phyloP scores from a whole-genome alignment of 768 basidiomycete species.

The Pulveroboletus sp. region DNA sequence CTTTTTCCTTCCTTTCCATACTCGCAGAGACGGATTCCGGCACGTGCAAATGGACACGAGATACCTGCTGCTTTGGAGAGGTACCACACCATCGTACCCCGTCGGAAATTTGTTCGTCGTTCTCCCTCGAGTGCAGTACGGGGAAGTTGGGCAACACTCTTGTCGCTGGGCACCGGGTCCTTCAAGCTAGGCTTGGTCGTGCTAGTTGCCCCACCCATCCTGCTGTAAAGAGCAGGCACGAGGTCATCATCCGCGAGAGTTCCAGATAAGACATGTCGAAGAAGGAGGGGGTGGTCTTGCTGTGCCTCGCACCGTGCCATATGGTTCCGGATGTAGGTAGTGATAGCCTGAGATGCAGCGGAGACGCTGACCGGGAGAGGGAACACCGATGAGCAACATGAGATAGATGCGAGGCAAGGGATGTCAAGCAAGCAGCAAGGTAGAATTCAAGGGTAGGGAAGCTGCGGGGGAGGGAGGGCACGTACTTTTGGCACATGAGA shows the following conservation, averaged over 20 bases:
- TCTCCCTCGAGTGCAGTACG: conserved; percentile 17
- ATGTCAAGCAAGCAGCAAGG: conserved; percentile 3
- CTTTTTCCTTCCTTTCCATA: conserved; percentile 50
- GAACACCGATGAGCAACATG: conserved; percentile 8
- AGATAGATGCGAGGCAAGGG: conserved; percentile 7
- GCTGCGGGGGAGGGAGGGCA: conserved; percentile 16
- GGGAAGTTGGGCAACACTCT: conserved; percentile 6
- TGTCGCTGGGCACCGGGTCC: conserved; percentile 25
- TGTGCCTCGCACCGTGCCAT: conserved; percentile 65
- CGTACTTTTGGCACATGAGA: conserved; percentile 71
- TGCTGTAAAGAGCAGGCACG: conserved; percentile 64
- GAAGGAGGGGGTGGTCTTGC: conserved; percentile 68
- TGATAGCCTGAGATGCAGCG: conserved; percentile 77
- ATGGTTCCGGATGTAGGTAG: conserved; percentile 75
- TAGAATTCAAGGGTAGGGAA: conserved; percentile 8
- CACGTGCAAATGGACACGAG: conserved; percentile 69
- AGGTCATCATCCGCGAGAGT: conserved; percentile 71
- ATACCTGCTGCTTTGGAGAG: conserved; percentile 69
- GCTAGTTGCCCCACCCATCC: conserved; percentile 59
- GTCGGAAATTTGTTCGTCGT: conserved; percentile 66
- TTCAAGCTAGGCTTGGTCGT: conserved; percentile 25
- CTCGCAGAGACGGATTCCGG: conserved; percentile 67
- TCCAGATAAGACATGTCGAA: conserved; percentile 68
- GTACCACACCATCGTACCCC: conserved; percentile 80
- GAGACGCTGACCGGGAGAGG: conserved; percentile 46